Evolutionary conservation across 2,329 filamentous ascomycete species (phyloP), one percentile per base, ranked within the genome.

Genomic region (Talaromyces amestolkiae): DNA sequence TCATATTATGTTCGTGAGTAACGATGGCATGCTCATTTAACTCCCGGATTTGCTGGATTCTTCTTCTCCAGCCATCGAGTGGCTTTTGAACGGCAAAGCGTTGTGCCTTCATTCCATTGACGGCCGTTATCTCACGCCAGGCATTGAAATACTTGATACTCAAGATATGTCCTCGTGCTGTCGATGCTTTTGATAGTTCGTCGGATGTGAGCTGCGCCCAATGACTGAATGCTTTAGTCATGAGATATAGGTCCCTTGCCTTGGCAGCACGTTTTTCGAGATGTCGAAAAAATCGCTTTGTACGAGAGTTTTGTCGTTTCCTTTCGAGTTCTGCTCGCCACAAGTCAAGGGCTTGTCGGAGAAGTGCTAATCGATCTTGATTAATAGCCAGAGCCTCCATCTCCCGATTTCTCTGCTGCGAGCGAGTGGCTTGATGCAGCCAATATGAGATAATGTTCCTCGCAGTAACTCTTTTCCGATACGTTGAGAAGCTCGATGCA

Each of bases 161-260:
- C 63, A 95, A 79, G 66, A 93, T 87, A 73, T 92, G 90, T 67
- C 87, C 83, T 68, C 90, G 84, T 22, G 91, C 91, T 49, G 87
- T 82, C 4, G 85, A 86, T 3, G 90, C 91, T 47, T 86, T 85
- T 68, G 87, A 84, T 17, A 87, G 81, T 71, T 91, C 86, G 15
- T 91, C 87, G 6, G 83, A 84, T 11, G 90, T 84, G 60, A 84
- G 81, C 63, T 85, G 84, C 11, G 85, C 85, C 92, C 92, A 96
- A 68, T 90, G 87, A 1, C 82, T 85, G 65, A 91, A 87, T 2
- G 86, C 84, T 73, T 87, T 89, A 3, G 83, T 85, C 65, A 89
- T 76, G 7, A 92, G 80, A 70, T 87, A 89, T 11, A 90, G 77
- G 72, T 90, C 84, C 66, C 90, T 85, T 54, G 89, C 88, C 69